Evolutionary conservation across 805 yeast genomes (phyloP), one percentile per base, ranked within the genome.

Genomic region (Alloascoidea africana): DNA sequence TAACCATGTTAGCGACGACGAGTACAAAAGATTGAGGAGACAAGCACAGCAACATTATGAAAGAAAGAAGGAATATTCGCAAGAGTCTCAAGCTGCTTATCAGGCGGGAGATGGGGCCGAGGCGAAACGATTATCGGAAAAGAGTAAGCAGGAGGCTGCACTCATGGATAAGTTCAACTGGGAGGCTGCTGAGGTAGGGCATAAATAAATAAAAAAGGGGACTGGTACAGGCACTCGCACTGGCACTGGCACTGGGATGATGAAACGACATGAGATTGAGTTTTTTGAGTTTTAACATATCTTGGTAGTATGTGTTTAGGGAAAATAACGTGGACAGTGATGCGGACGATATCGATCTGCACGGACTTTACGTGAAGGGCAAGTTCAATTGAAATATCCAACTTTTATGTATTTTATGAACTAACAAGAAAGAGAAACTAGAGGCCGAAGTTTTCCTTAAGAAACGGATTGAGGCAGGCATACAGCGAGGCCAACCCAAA

Each of bases 281-380:
- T 14, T 5, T 5, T 14, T 4, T 4, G 17, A 11, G 4, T 33
- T 15, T 14, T 30, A 6, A 16, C 8, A 33, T 8, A n/a, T 18
- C 11, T 6, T 15, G 14, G 16, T n/a, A 52, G 54, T 86, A 77
- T 50, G 95, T 83, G 1, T 89, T 89, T 54, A 63, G 76, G 33
- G 87, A 81, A 45, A 89, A 89, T 55, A 89, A 89, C 52, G 71
- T 83, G 32, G 96, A 87, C 51, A 76, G 89, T n/a, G 76, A 70
- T 19, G 65, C 66, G 16, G 79, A 84, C 54, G 97, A 89, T 56
- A 85, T 89, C 44, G 97, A 89, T 59, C 64, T 89, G 38, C 98
- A 89, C 55, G 98, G 98, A 0, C 61, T 89, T 18, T 87, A 66
- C 48, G 93, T 89, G 14, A 79, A 76, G 36, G 51, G 50, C 46